Conservation (phyloP, 768 basidiomycete genomes). For the Cantharellus anzutake region DNA sequence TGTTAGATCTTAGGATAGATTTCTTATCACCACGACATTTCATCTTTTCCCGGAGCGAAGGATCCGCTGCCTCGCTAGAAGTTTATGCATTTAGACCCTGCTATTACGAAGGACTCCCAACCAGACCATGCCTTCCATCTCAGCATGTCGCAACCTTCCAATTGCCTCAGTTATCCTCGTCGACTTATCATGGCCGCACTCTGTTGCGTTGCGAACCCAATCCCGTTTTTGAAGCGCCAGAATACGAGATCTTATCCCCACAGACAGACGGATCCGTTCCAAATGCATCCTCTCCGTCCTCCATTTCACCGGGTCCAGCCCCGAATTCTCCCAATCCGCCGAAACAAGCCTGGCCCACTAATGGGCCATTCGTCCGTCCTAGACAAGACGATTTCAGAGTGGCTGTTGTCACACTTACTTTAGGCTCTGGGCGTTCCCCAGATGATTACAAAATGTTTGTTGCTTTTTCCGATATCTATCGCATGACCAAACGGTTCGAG, state of each 20-base stretch:
- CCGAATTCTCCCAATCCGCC: neutral
- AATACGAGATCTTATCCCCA: neutral
- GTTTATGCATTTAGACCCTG: neutral
- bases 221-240: neutral
- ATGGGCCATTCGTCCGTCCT: neutral
- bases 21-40: neutral
- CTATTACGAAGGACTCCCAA: neutral
- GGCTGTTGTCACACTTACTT: neutral
- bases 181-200: neutral
- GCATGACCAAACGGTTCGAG: neutral
- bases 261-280: no score
- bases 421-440: neutral
- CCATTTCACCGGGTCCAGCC: neutral
- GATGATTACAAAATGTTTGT: neutral
- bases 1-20: no score
- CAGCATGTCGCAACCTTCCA: neutral
- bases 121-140: neutral
- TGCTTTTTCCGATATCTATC: neutral
- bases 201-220: neutral
- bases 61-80: neutral
- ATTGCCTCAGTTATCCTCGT: neutral
- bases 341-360: neutral
- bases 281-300: no score
- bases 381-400: neutral
- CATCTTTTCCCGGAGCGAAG: neutral